phyloP scores from a whole-genome alignment of 805 yeast species.

The Candida coquimbonensis region DNA sequence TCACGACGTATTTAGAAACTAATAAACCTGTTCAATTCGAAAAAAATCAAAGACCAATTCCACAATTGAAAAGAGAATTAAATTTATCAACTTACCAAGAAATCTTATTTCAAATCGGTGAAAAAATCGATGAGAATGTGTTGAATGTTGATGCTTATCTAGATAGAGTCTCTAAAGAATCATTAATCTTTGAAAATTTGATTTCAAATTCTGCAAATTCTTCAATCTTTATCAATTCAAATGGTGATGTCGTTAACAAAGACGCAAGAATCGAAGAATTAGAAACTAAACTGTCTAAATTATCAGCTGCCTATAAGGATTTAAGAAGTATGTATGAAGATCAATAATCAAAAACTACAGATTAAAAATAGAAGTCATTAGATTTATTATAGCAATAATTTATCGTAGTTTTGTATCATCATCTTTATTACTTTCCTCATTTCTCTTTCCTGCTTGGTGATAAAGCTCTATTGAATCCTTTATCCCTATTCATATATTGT shows the following conservation, averaged over 20 bases:
- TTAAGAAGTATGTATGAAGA: constrained; percentile 55
- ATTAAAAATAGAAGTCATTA: background rate
- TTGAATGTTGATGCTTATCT: constrained; percentile 45
- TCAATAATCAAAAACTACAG: constrained; percentile 34
- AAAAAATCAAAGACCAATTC: constrained; percentile 37
- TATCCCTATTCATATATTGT: constrained; percentile 53
- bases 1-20: constrained; percentile 8
- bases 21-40: constrained; percentile 8
- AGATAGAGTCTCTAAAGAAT: constrained; percentile 41
- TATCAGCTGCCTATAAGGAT: constrained; percentile 54
- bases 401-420: no score
- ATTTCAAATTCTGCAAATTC: constrained; percentile 30
- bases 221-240: constrained; percentile 21
- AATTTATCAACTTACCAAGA: constrained; percentile 39
- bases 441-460: constrained; percentile 35
- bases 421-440: background rate
- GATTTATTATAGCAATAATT: no score
- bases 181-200: constrained; percentile 41
- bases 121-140: constrained; percentile 16
- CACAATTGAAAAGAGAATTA: constrained; percentile 56
- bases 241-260: constrained; percentile 12
- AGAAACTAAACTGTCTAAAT: constrained; percentile 38
- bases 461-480: constrained; percentile 49
- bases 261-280: constrained; percentile 30
- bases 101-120: constrained; percentile 29